Evolutionary conservation across 176 grass and related monocot genomes (phyloP).

Genomic region (Triticum monococcum): DNA sequence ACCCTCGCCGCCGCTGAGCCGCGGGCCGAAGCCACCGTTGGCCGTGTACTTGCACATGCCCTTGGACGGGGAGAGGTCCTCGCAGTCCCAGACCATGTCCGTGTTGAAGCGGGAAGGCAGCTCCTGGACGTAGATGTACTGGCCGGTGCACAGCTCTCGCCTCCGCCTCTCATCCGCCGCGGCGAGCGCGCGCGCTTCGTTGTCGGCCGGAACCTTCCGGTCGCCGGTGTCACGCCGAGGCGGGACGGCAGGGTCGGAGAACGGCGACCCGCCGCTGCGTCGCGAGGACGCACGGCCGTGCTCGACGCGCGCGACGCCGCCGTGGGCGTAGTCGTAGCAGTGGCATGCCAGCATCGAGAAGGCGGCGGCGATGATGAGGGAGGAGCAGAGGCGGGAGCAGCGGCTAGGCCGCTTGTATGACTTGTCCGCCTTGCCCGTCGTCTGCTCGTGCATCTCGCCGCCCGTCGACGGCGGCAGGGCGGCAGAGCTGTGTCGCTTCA

Average conservation of each 20-base stretch:
- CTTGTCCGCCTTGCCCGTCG: neutral
- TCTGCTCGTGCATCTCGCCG: neutral
- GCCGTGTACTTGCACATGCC: constrained; percentile 72
- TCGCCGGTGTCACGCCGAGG: neutral
- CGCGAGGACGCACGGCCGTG: neutral
- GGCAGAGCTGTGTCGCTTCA: constrained; percentile 39
- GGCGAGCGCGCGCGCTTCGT: neutral
- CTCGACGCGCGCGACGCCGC: constrained; percentile 21
- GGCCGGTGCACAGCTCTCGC: constrained; percentile 61
- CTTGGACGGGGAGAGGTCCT: constrained; percentile 47
- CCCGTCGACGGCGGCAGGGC: constrained; percentile 22
- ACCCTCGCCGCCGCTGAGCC: constrained; percentile 20
- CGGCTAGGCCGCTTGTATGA: neutral
- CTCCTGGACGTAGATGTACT: constrained; percentile 83
- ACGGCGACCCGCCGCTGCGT: neutral
- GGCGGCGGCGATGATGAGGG: constrained; percentile 33
- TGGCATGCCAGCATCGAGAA: constrained; percentile 30
- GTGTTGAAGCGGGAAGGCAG: constrained; percentile 72
- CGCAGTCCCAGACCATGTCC: constrained; percentile 62
- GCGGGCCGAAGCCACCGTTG: constrained; percentile 75
- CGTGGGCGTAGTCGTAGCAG: constrained; percentile 39
- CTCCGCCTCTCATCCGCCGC: constrained; percentile 29
- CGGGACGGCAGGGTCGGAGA: neutral
- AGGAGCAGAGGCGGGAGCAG: constrained; percentile 43
- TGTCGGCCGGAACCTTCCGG: neutral